These are phyloP conservation scores for Fusarium torulosum DNA, from an alignment of 2,329 filamentous ascomycete species.

Conservation along the genomic window DNA sequence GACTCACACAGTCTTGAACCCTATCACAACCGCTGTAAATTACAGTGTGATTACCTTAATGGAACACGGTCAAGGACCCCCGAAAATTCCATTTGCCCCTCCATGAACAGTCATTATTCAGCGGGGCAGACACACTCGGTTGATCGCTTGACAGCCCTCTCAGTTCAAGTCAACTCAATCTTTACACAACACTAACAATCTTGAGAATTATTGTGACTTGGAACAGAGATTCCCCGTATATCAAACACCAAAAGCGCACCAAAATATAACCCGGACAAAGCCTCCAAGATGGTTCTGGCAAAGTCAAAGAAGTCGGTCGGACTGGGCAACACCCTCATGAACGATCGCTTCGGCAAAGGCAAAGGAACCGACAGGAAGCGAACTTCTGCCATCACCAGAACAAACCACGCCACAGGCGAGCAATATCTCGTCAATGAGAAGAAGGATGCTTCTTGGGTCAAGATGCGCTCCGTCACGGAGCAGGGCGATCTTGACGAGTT, in stretches of 20 bases:
- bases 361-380: constrained; percentile 87
- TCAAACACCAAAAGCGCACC: constrained; percentile 4
- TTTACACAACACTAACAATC: constrained; percentile 36
- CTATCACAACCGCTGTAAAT: fast-evolving
- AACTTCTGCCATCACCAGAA: constrained; percentile 69
- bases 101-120: constrained; percentile 59
- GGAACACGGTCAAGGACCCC: constrained; percentile 25
- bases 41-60: constrained; percentile 49
- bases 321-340: constrained; percentile 98
- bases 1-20: constrained; percentile 50
- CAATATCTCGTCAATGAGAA: constrained; percentile 92
- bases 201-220: constrained; percentile 24
- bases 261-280: constrained; percentile 7
- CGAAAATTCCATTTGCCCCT: constrained; percentile 62
- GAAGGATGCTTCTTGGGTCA: constrained; percentile 95
- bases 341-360: constrained; percentile 95
- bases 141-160: constrained; percentile 35
- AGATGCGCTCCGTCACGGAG: constrained; percentile 99
- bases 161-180: constrained; percentile 31
- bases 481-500: constrained; percentile 98
- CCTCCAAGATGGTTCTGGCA: constrained; percentile 69
- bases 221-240: constrained; percentile 32
- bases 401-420: constrained; percentile 84
- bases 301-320: constrained; percentile 97
- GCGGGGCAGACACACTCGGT: constrained; percentile 45